These are phyloP conservation scores for Colletotrichum simmondsii DNA, from an alignment of 2,329 filamentous ascomycete species.

Conservation along the genomic window DNA sequence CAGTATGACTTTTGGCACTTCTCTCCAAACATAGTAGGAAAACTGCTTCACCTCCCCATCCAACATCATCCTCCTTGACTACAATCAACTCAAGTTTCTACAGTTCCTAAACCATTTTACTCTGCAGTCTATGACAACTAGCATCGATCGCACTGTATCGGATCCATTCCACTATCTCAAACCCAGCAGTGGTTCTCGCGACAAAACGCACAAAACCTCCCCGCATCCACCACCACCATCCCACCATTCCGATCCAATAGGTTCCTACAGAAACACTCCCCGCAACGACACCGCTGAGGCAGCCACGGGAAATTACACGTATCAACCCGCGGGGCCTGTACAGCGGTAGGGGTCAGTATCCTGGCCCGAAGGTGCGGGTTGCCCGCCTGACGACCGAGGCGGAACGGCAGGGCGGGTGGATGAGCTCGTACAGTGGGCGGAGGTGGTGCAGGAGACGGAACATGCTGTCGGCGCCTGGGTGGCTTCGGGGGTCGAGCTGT, in stretches of 20 bases:
- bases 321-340: background rate
- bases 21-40: no score
- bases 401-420: background rate
- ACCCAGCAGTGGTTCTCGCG: background rate
- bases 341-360: background rate
- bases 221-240: background rate
- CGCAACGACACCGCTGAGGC: background rate
- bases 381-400: background rate
- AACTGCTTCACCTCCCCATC: no score
- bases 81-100: no score
- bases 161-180: background rate
- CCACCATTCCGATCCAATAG: background rate
- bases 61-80: no score
- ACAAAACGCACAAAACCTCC: background rate
- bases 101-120: no score
- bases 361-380: background rate
- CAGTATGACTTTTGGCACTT: no score
- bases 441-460: background rate
- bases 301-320: background rate
- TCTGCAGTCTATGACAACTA: no score
- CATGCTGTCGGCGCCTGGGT: background rate
- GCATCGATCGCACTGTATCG: no score
- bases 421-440: background rate
- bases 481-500: background rate
- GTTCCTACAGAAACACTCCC: background rate